Base-by-base conservation (phyloP, 257 asterid genomes). In the Primulina huaijiensis region DNA sequence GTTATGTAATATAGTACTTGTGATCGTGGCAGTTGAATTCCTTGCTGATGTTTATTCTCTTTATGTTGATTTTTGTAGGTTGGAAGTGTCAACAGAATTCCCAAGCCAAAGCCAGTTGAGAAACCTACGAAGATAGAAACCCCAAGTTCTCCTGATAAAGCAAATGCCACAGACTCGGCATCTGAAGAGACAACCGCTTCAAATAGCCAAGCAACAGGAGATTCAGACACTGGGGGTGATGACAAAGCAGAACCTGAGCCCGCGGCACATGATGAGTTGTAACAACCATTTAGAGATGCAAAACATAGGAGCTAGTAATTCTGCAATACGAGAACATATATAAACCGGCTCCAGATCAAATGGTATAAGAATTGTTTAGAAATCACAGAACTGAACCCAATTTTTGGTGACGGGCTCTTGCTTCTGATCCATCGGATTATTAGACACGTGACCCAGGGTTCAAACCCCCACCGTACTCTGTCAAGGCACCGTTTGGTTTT, bases 91-190 rank as follows among this genome's bases (percentile, higher is more conserved):
- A 85, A 91, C 79, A 85, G 83, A 78, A 91, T 94, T 73, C 95
- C 99, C 60, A 94, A 89, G 86, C 97, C 99, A 71, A 94, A 87
- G 81, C 97, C 97, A 3, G 91, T 89, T 21, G 97, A 93, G 88
- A 93, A 93, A 84, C 82, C 85, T 6, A 77, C 60, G 72, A 87
- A 86, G 79, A 81, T 55, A 67, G 95, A 87, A 74, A 78, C 86
- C 4, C 88, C 77, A 71, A 78, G 57, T 67, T 70, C 19, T 23
- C 72, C 66, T 19, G 89, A 86, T 37, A 82, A 87, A 75, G 59
- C 77, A 77, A 83, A 82, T 29, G 34, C 82, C 50, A 61, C 74
- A 0, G 77, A 77, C 27, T 72, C 87, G 6, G 43, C 85, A 61
- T 71, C 88, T 25, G 89, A 76, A 68, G 92, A 88, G 79, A 68